phyloP scores from a whole-genome alignment of 2,329 filamentous ascomycete genomes.

The Alternaria triticimaculans region DNA sequence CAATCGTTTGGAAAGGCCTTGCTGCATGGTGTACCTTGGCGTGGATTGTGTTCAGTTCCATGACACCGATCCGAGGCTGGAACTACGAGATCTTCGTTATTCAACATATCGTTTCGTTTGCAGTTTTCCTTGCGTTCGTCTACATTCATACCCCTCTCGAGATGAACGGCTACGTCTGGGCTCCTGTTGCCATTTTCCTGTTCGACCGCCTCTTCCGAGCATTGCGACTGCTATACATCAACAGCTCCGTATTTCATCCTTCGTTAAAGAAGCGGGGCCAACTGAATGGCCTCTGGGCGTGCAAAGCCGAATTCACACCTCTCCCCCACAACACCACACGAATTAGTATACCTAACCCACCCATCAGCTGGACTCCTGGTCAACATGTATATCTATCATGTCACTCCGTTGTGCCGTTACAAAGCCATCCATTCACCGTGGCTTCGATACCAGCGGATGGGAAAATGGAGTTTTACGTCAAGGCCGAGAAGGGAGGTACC shows the following conservation, averaged over 20 bases:
- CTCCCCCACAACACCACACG: conserved; percentile 63
- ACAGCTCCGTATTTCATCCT: conserved; percentile 50
- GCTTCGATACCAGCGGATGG: conserved; percentile 62
- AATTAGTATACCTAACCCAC: conserved; percentile 62
- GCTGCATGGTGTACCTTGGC: conserved; percentile 70
- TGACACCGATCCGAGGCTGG: conserved; percentile 69
- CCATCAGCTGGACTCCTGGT: conserved; percentile 65
- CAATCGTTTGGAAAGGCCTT: conserved; percentile 70
- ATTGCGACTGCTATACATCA: conserved; percentile 47
- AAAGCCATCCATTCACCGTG: conserved; percentile 71
- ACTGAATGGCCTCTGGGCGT: conserved; percentile 43
- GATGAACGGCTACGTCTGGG: conserved; percentile 69
- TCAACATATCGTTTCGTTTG: conserved; percentile 69
- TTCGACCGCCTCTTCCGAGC: conserved; percentile 66
- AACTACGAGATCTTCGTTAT: conserved; percentile 73
- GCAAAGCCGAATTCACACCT: conserved; percentile 51
- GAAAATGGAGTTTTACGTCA: conserved; percentile 63
- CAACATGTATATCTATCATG: conserved; percentile 69
- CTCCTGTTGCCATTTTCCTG: conserved; percentile 66
- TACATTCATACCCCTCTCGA: conserved; percentile 68
- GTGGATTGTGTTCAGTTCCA: conserved; percentile 69
- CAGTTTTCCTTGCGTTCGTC: conserved; percentile 67
- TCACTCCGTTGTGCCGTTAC: conserved; percentile 63
- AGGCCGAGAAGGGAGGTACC: conserved; percentile 62
- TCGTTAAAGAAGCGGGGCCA: conserved; percentile 37